Percentiles rank a stretch among this genome's conserved stretches.
Evolutionary conservation across 495 filamentous ascomycete genomes (phyloP).

Genomic region (Aspergillus incahuasiensis): DNA sequence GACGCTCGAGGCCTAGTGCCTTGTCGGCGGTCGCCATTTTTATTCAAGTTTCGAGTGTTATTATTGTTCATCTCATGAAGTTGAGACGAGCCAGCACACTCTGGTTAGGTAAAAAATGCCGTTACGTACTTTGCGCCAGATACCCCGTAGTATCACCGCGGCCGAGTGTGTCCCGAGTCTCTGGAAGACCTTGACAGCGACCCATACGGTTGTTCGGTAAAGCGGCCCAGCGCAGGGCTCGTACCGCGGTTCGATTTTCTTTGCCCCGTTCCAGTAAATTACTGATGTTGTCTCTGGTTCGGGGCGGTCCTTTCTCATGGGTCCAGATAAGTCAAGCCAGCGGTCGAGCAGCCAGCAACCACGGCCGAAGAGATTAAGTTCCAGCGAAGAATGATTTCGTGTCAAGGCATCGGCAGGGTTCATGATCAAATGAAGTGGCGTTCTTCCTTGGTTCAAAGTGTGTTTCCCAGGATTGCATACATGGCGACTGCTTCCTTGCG

Average conservation of each 20-base stretch:
- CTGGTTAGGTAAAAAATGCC: background rate
- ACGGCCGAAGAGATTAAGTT: background rate
- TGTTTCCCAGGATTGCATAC: background rate
- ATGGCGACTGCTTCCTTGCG: background rate
- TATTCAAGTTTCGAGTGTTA: too few relatives aligned
- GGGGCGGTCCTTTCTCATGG: conserved; percentile 3
- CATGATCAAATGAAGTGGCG: too few relatives aligned
- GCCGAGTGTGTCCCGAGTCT: background rate
- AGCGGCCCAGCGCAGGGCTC: background rate
- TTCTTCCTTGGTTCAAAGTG: too few relatives aligned
- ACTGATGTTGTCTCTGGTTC: background rate
- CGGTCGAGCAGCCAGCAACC: background rate
- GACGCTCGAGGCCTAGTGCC: background rate
- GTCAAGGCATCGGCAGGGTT: background rate
- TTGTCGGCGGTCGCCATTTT: background rate
- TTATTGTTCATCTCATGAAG: background rate
- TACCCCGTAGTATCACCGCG: background rate
- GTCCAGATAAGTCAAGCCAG: background rate
- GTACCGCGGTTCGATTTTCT: background rate
- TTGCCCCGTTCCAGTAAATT: background rate
- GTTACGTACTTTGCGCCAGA: background rate
- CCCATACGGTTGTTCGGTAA: background rate
- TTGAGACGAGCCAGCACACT: background rate
- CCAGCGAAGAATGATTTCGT: background rate
- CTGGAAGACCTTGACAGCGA: background rate